Base-by-base conservation (phyloP, 192 early-diverging fungal species). In the Coemansia sp. region DNA sequence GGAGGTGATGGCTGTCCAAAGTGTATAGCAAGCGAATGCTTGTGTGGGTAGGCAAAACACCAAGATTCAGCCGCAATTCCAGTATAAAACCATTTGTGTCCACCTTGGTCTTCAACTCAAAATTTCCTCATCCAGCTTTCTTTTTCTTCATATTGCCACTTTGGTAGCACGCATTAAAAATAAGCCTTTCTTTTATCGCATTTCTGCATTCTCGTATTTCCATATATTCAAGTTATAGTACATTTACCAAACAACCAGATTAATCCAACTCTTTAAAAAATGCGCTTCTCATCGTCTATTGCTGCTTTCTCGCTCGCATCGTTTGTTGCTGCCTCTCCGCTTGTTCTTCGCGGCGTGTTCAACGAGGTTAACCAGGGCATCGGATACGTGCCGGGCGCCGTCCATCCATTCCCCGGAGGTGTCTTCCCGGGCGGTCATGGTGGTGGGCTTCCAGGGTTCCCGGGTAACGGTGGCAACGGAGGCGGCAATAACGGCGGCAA, bases 251-350 rank as follows among this genome's bases (percentile, higher is more conserved):
- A 9, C 35, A n/a, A 16, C 12, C 35, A 16, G n/a, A 40, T 16
- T 40, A 40, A 40, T 40, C n/a, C n/a, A n/a, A 5, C 5, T 19
- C 30, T 44, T 25, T 49, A 47, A 62, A 69, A 62, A 56, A 69
- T 69, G 67, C 67, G 67, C 19, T 51, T 69, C 58, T 62, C 67
- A 14, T 61, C 55, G 3, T 62, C 67, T 30, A 23, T 62, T 47
- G 28, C 56, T 28, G 60, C 67, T 3, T 51, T 69, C 23, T 27
- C 48, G 9, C 31, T 61, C 14, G 67, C 67, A 14, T 52, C 67
- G 25, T 35, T 69, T 45, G 67, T 50, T 14, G 59, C 55, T 27
- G 67, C 67, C 9, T 48, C 55, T 7, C 67, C 67, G 7, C 2
- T 57, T n/a, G 35, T 45, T 24, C 14, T 28, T 40, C 56, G 67